Evolutionary conservation across 2,329 filamentous ascomycete genomes (phyloP), one percentile per base, ranked within the genome.

Genomic region (Colletotrichum caudatum): DNA sequence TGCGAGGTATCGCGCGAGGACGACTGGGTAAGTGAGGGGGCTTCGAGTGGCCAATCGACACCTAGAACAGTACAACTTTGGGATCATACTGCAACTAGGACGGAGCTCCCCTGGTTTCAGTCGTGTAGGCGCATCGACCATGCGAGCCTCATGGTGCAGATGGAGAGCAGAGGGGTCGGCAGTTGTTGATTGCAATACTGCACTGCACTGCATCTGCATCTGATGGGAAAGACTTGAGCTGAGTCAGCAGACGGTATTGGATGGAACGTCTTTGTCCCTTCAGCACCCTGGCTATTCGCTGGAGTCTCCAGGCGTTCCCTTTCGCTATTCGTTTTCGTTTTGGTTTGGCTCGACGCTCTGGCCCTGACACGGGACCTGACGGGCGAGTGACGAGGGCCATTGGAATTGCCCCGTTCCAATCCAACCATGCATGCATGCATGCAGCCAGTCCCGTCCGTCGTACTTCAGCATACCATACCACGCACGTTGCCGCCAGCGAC

Each of bases 41-140:
- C 29, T n/a, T 44, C 35, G 6, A 16, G 14, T 33, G 33, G 9
- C n/a, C 41, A 50, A 7, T 39, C 46, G 44, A 20, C 29, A 39
- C 46, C 29, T 35, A 6, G 2, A 39, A 7, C 8, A 6, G n/a
- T 29, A 8, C 23, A 51, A 26, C 29, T n/a, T 26, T 26, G 35
- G 51, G 29, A 41, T 20, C 51, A 35, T 16, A 65, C 37, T 59
- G 35, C 14, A 20, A 53, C 33, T 50, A 18, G 35, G n/a, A 53
- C 16, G 3, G 23, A 41, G 44, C 29, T 37, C 53, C 46, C 65
- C 59, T 71, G 39, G 69, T 69, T 69, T 69, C 69, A 69, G 46
- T 41, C 9, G n/a, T 23, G 69, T 26, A 59, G 51, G 50, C 39
- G 65, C 59, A 64, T 44, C n/a, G 41, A 29, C 57, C 64, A 68